Conservation (phyloP, 495 filamentous ascomycete genomes). For the Xylaria cubensis region DNA sequence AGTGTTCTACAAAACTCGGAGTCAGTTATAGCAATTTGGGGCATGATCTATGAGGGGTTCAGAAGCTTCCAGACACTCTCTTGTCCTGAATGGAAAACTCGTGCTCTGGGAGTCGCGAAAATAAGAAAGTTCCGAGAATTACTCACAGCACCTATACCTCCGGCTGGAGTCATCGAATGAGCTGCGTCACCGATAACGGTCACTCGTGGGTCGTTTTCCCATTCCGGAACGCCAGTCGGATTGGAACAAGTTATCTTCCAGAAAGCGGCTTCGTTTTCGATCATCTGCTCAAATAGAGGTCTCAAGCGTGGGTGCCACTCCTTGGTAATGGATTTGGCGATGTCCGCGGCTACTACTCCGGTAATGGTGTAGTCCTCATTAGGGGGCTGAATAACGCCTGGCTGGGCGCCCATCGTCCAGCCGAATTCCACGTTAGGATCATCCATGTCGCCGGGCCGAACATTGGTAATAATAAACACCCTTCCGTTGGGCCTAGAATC, state of each 20-base stretch:
- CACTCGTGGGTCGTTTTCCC: slow-evolving; percentile 58
- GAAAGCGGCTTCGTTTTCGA: slow-evolving; percentile 57
- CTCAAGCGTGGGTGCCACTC: slow-evolving; percentile 57
- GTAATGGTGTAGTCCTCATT: slow-evolving; percentile 59
- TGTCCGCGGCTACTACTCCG: slow-evolving; percentile 55
- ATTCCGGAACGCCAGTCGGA: slow-evolving; percentile 57
- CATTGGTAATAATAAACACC: slow-evolving; percentile 61
- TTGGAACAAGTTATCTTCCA: slow-evolving; percentile 65
- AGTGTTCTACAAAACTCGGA: slow-evolving; percentile 50
- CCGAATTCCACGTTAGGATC: slow-evolving; percentile 59
- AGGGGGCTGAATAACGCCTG: slow-evolving; percentile 56
- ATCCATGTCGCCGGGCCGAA: slow-evolving; percentile 61
- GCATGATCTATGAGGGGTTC: no score
- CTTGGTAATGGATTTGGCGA: slow-evolving; percentile 55
- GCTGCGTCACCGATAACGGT: slow-evolving; percentile 67
- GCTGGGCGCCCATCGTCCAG: slow-evolving; percentile 61
- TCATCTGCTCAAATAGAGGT: slow-evolving; percentile 60
- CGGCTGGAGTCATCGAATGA: slow-evolving; percentile 64
- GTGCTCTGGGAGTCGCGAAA: no score
- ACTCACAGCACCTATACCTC: not conserved
- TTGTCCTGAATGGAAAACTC: no score
- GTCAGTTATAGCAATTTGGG: not conserved
- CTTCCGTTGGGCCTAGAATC: slow-evolving; percentile 44
- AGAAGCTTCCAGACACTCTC: no score
- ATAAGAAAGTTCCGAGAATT: no score